Evolutionary conservation across 345 rosid species (phyloP).

Genomic region (Aurinia saxatilis): DNA sequence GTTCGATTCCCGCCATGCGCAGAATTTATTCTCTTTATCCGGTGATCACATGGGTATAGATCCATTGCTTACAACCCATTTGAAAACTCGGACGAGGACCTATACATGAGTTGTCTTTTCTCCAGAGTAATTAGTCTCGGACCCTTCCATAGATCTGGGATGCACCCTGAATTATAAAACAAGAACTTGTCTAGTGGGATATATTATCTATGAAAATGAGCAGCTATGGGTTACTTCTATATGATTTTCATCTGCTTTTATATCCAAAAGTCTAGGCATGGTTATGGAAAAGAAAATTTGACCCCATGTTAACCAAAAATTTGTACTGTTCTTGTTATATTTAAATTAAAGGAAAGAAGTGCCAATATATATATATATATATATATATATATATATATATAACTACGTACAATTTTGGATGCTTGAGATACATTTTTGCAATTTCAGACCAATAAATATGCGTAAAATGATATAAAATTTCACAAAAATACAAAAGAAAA

Average conservation of each 20-base stretch:
- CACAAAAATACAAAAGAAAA: neutral
- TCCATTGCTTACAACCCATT: too few relatives aligned
- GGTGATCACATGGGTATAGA: too few relatives aligned
- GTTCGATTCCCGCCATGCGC: too few relatives aligned
- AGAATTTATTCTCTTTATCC: too few relatives aligned
- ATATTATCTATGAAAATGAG: neutral
- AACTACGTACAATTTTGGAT: neutral
- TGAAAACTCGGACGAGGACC: too few relatives aligned
- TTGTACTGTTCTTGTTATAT: neutral
- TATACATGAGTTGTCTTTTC: too few relatives aligned
- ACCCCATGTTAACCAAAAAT: neutral
- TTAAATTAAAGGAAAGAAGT: neutral
- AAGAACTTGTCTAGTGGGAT: neutral
- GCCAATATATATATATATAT: neutral
- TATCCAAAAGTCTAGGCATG: conserved; percentile 15
- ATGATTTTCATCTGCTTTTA: neutral
- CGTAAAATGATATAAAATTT: neutral
- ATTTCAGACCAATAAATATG: neutral
- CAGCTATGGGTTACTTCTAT: neutral
- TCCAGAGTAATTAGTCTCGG: too few relatives aligned
- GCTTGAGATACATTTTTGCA: neutral
- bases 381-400: too few relatives aligned
- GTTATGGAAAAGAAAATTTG: neutral
- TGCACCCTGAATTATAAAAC: too few relatives aligned
- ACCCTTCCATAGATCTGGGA: too few relatives aligned